Conservation (phyloP, 179 eudicot species). For the Dionaea muscipula region DNA sequence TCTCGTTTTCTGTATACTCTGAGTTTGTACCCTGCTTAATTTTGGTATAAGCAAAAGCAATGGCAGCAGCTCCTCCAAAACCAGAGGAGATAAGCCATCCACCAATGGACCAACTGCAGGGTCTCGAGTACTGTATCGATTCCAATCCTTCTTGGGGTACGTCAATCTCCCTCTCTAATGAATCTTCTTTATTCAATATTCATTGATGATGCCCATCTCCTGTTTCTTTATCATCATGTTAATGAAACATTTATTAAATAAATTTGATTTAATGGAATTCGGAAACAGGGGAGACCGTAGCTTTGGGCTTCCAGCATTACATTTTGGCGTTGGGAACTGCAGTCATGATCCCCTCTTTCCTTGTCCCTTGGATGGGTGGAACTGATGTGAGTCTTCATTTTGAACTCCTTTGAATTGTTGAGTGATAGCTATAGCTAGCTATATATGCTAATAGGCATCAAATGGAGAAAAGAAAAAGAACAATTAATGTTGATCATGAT, state of each 20-base stretch:
- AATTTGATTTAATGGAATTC: slow-evolving; percentile 4
- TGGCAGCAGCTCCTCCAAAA: slow-evolving; percentile 44
- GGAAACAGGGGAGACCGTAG: slow-evolving; percentile 72
- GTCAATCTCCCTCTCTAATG: too few relatives aligned
- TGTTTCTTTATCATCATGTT: too few relatives aligned
- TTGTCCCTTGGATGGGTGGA: slow-evolving; percentile 92
- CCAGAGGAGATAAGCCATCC: slow-evolving; percentile 79
- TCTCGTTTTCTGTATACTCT: slow-evolving; percentile 1
- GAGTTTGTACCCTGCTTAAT: slow-evolving; percentile 1
- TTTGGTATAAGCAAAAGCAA: slow-evolving; percentile 15
- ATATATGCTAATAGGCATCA: too few relatives aligned
- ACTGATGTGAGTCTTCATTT: slow-evolving; percentile 44
- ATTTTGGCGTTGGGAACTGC: slow-evolving; percentile 80
- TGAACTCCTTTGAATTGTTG: not conserved
- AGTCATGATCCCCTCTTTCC: slow-evolving; percentile 84
- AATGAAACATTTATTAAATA: too few relatives aligned
- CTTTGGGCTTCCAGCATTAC: slow-evolving; percentile 87
- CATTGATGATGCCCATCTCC: too few relatives aligned
- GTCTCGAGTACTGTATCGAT: slow-evolving; percentile 92
- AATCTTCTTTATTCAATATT: too few relatives aligned
- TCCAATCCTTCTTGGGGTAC: slow-evolving; percentile 98
- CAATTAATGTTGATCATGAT: not conserved
- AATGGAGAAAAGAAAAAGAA: too few relatives aligned
- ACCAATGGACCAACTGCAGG: slow-evolving; percentile 93
- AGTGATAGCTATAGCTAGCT: too few relatives aligned